Evolutionary conservation across 805 yeast genomes (phyloP).

Genomic region (Candida quercuum): DNA sequence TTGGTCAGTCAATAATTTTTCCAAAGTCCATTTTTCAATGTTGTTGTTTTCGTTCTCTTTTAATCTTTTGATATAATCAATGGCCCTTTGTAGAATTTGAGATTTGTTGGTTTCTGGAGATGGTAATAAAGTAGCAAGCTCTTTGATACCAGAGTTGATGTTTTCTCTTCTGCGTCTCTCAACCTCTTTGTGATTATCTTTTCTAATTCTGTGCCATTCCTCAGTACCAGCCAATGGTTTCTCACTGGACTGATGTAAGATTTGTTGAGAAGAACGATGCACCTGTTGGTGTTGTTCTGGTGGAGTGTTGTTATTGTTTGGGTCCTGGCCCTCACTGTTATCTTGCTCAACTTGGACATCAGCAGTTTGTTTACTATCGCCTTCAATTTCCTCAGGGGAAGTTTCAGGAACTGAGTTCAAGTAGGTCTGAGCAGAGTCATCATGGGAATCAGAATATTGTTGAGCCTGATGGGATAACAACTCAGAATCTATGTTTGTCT

Average conservation of each 20-base stretch:
- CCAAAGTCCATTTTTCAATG: constrained; percentile 93
- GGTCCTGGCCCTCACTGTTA: background rate
- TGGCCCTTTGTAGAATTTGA: constrained; percentile 81
- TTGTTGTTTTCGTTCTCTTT: constrained; percentile 86
- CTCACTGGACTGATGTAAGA: constrained; percentile 11
- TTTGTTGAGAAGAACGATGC: constrained; percentile 11
- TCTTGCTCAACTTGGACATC: background rate
- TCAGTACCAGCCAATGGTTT: constrained; percentile 72
- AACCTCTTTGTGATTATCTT: constrained; percentile 92
- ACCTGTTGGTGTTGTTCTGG: too few relatives aligned
- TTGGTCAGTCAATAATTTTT: constrained; percentile 87
- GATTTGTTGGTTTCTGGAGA: constrained; percentile 86
- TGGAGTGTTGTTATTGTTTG: too few relatives aligned
- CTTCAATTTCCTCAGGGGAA: background rate
- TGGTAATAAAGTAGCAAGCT: constrained; percentile 72
- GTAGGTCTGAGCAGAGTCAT: constrained; percentile 6
- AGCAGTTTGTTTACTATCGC: background rate
- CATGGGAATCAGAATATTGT: constrained; percentile 4
- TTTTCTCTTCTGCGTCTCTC: constrained; percentile 89
- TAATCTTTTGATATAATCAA: constrained; percentile 83
- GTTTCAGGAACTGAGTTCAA: background rate
- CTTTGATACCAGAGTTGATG: constrained; percentile 82
- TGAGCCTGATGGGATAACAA: constrained; percentile 15
- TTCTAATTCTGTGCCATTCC: constrained; percentile 79
- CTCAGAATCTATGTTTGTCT: constrained; percentile 19